A percentile compares a stretch with the other conserved stretches of the same genome.
These are phyloP conservation scores for Annulohypoxylon maeteangense DNA, from an alignment of 495 filamentous ascomycete genomes.

Conservation along the genomic window DNA sequence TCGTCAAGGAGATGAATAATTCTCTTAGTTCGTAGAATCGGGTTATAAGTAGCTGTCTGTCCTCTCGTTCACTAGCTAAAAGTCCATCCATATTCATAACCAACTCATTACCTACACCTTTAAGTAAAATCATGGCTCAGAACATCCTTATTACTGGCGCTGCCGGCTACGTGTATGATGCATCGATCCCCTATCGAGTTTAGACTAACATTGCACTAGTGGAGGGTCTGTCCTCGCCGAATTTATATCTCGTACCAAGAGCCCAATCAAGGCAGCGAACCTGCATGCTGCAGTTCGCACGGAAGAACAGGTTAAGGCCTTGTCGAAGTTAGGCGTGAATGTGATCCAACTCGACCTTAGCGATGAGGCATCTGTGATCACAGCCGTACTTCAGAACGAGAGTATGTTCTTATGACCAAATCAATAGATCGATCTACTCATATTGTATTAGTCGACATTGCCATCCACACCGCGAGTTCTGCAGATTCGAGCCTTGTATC, in stretches of 20 bases:
- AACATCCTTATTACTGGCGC: conserved; percentile 13
- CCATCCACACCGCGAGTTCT: conserved; percentile 12
- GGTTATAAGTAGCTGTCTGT: neutral
- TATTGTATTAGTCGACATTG: neutral
- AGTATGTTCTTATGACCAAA: neutral
- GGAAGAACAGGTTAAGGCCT: neutral
- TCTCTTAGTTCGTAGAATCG: neutral
- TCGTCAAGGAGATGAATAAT: neutral
- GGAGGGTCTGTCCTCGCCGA: conserved; percentile 12
- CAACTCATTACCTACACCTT: neutral
- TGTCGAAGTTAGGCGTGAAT: conserved; percentile 13
- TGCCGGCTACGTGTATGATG: conserved; percentile 13
- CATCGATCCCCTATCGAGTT: neutral
- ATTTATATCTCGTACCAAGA: neutral
- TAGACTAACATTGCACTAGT: neutral
- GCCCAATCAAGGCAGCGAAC: neutral
- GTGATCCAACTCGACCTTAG: conserved; percentile 7
- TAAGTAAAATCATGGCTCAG: neutral
- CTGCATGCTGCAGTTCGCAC: neutral
- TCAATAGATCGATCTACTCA: neutral
- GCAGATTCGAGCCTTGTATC: neutral
- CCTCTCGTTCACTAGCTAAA: neutral
- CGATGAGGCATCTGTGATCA: neutral
- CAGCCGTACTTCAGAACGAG: neutral
- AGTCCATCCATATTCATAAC: neutral